Percentiles rank a stretch among this genome's conserved stretches.
phyloP scores from a whole-genome alignment of 2,329 filamentous ascomycete species.

The Pseudocercospora macadamiae region DNA sequence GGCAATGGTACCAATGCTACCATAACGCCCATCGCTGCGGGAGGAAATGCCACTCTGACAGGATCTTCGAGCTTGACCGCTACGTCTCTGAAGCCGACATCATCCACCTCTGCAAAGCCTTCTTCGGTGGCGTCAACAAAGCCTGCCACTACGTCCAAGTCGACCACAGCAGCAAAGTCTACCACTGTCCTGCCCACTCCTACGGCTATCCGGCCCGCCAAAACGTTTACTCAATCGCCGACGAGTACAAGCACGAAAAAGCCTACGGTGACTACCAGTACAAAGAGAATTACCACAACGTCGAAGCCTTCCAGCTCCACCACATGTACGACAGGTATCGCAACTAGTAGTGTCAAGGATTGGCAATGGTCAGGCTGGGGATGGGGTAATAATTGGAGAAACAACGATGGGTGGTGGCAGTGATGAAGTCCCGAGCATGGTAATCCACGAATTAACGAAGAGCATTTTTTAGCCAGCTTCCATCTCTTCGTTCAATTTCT shows the following conservation, averaged over 20 bases:
- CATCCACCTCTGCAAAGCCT: background rate
- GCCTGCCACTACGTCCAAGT: background rate
- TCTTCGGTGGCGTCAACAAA: background rate
- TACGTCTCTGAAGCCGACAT: background rate
- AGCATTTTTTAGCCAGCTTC: too few species aligned
- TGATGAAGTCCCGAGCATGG: too few species aligned
- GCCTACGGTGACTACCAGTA: background rate
- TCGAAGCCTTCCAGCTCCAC: background rate
- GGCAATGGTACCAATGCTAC: background rate
- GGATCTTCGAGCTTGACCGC: background rate
- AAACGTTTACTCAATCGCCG: background rate
- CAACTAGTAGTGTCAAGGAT: background rate
- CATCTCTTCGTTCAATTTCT: too few species aligned
- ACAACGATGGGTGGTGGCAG: background rate
- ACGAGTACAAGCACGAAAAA: background rate
- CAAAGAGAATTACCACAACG: background rate
- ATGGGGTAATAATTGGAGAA: background rate
- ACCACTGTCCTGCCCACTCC: background rate
- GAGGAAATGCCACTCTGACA: background rate
- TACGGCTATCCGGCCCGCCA: background rate
- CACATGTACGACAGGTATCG: background rate
- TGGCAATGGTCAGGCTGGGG: conserved; percentile 4
- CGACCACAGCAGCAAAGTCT: background rate
- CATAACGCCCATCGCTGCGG: background rate
- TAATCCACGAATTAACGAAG: too few species aligned